phyloP scores from a whole-genome alignment of 1,284 basidiomycete species.

The Moesziomyces sp. region DNA sequence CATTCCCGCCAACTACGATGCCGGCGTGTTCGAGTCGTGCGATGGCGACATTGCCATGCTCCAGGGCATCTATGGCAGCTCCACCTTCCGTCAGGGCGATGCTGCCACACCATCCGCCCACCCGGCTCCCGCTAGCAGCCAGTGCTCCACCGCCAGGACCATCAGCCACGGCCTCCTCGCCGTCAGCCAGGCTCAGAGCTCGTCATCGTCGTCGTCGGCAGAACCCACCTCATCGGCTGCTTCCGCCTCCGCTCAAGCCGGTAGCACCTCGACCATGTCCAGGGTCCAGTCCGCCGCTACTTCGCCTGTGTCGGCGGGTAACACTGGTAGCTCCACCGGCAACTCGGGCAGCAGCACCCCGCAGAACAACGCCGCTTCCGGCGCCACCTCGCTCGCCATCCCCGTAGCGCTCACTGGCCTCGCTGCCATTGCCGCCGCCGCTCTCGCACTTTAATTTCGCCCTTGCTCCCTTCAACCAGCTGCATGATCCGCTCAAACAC shows the following conservation, averaged over 20 bases:
- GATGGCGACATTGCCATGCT: conserved; percentile 54
- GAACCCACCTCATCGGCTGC: background rate
- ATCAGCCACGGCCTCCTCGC: conserved; percentile 38
- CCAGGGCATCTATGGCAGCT: conserved; percentile 58
- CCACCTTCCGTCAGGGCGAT: conserved; percentile 61
- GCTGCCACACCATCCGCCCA: conserved; percentile 38
- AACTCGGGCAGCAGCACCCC: conserved; percentile 10
- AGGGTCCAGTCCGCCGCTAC: conserved; percentile 5
- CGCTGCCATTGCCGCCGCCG: conserved; percentile 28
- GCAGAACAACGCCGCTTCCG: conserved; percentile 27
- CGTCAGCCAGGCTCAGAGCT: conserved; percentile 7
- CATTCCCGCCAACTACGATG: conserved; percentile 55
- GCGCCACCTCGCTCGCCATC: conserved; percentile 18
- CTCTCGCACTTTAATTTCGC: conserved; percentile 12
- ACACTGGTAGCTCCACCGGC: background rate
- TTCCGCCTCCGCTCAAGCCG: background rate
- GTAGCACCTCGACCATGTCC: conserved; percentile 15
- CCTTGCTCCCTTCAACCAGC: background rate
- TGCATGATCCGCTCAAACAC: background rate
- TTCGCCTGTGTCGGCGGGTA: conserved; percentile 3
- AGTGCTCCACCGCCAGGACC: conserved; percentile 25
- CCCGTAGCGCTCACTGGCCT: conserved; percentile 22
- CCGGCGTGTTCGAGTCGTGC: conserved; percentile 58
- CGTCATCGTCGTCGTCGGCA: conserved; percentile 4
- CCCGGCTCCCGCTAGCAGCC: conserved; percentile 36